phyloP scores from a whole-genome alignment of 2,329 filamentous ascomycete genomes.

The Cladosporium phlei region DNA sequence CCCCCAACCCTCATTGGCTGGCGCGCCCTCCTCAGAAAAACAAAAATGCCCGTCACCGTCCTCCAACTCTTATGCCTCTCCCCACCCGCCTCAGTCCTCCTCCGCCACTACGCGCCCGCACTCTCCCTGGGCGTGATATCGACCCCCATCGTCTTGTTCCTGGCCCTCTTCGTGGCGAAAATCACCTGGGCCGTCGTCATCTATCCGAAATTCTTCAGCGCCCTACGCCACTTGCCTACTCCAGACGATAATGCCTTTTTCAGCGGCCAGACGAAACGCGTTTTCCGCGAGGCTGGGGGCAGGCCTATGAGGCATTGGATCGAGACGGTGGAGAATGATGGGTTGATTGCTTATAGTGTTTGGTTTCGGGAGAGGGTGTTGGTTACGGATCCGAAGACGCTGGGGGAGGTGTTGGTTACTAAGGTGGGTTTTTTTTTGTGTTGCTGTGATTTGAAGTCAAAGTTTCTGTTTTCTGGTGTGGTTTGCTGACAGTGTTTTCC shows the following conservation, averaged over 20 bases:
- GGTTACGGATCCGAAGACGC: slow-evolving; percentile 42
- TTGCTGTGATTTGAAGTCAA: no score
- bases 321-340: slow-evolving; percentile 50
- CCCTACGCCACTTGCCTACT: slow-evolving; percentile 53
- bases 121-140: slow-evolving; percentile 32
- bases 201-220: slow-evolving; percentile 56
- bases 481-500: background rate
- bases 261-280: slow-evolving; percentile 40
- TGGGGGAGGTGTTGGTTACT: slow-evolving; percentile 47
- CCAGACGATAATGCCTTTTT: slow-evolving; percentile 44
- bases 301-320: slow-evolving; percentile 49
- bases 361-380: slow-evolving; percentile 43
- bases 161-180: slow-evolving; percentile 33
- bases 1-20: background rate
- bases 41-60: no score
- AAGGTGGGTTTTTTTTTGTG: slow-evolving; percentile 22
- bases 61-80: slow-evolving; percentile 14
- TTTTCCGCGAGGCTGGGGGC: slow-evolving; percentile 40
- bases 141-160: slow-evolving; percentile 40
- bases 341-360: slow-evolving; percentile 50
- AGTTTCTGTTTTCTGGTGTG: no score
- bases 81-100: slow-evolving; percentile 22
- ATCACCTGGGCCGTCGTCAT: slow-evolving; percentile 44
- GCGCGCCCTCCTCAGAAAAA: no score
- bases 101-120: slow-evolving; percentile 31